Evolutionary conservation across 805 yeast genomes (phyloP).

Genomic region (Metschnikowia koreensis): DNA sequence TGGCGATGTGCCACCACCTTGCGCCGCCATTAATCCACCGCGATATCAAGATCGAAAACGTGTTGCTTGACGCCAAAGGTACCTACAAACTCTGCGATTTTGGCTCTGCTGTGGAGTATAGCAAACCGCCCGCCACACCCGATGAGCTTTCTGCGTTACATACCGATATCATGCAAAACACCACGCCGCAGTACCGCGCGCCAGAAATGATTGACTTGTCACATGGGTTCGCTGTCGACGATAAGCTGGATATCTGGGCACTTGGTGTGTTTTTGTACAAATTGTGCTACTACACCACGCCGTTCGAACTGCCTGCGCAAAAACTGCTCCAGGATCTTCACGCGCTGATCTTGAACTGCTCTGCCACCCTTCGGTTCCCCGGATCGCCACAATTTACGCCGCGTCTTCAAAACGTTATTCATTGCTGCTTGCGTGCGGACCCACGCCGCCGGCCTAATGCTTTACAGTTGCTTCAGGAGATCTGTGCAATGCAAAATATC

Average conservation of each 20-base stretch:
- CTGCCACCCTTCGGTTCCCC: constrained; percentile 43
- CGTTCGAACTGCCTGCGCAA: constrained; percentile 59
- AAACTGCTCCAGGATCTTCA: constrained; percentile 45
- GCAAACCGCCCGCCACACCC: constrained; percentile 59
- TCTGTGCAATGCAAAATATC: constrained; percentile 55
- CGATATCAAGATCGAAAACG: constrained; percentile 82
- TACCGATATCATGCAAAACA: constrained; percentile 71
- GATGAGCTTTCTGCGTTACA: constrained; percentile 60
- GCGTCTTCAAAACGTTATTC: constrained; percentile 61
- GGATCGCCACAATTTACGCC: constrained; percentile 51
- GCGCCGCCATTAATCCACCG: constrained; percentile 71
- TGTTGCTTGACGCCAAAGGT: constrained; percentile 56
- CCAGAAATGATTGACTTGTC: constrained; percentile 82
- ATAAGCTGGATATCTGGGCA: constrained; percentile 86
- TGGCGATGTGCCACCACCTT: constrained; percentile 74
- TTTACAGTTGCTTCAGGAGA: constrained; percentile 66
- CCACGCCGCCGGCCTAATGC: constrained; percentile 74
- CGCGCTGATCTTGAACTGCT: constrained; percentile 57
- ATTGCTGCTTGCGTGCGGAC: constrained; percentile 58
- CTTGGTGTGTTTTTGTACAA: constrained; percentile 76
- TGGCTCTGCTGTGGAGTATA: constrained; percentile 70
- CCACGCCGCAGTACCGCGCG: constrained; percentile 81
- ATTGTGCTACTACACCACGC: constrained; percentile 78
- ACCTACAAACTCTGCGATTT: constrained; percentile 75
- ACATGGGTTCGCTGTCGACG: constrained; percentile 69